Base-by-base conservation (phyloP, 202 grass and related monocot species). In the Schoenoplectus tabernaemontani region DNA sequence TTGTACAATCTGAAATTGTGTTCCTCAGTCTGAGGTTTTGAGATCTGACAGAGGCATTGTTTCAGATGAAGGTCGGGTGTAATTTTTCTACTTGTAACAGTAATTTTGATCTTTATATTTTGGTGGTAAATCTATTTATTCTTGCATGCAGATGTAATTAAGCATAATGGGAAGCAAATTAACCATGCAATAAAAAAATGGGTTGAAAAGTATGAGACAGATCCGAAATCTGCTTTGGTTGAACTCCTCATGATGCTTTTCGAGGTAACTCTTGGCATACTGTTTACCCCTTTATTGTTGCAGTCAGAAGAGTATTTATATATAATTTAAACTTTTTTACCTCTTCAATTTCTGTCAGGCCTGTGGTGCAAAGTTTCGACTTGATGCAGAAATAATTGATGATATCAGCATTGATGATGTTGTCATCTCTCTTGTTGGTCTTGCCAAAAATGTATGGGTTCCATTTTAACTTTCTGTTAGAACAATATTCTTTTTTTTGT, bases 221-320 rank as follows among this genome's bases (percentile, higher is more conserved):
- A 95, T 59, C 62, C 87, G 30, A 88, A 95, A 82, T 84, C 76
- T 64, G 91, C 91, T 70, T 84, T 61, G 19, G 86, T 95, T 91
- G 88, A 98, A 81, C 89, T 98, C 78, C 82, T 98, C 68, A 81
- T 86, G 69, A 84, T 95, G 84, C 65, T 95, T 22, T 98, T 98
- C 78, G 88, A 98, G 96, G 96, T 98, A 95, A 83, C 63, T 57
- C 37, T 57, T 48, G 83, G 69, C 57, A 50, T 28, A 44, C 62
- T 34, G 65, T 32, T 12, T 83, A 60, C 86, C 1, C 62, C 50
- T 70, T 65, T 65, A 15, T 59, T 58, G 16, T 50, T 36, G 62
- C 59, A 66, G 7, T 69, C 17, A 33, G 33, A 59, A 57, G 19
- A 19, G 26, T 87, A 6, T 62, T 87, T 80, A 46, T 84, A 75